Evolutionary conservation across 2,329 filamentous ascomycete species (phyloP).

Genomic region (Fusarium tupiense): DNA sequence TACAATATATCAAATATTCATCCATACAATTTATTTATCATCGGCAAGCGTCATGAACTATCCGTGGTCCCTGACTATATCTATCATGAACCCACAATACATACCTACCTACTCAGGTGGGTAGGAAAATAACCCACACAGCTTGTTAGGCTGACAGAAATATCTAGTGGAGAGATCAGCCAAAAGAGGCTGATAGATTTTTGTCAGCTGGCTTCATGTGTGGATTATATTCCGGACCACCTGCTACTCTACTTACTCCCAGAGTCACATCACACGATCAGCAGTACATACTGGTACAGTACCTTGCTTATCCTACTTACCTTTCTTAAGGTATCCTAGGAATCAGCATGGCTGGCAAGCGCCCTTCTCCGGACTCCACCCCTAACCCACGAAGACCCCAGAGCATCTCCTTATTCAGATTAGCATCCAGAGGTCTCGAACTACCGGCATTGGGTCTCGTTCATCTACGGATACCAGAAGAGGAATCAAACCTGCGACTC

Average conservation of each 20-base stretch:
- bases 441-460: conserved; percentile 19
- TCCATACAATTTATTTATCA: neutral
- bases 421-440: conserved; percentile 13
- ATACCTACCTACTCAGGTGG: no score
- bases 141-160: no score
- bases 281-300: neutral
- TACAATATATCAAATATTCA: neutral
- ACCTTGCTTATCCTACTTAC: neutral
- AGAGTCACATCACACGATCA: conserved; percentile 15
- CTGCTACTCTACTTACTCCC: no score
- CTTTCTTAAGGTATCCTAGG: neutral
- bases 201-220: no score
- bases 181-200: no score
- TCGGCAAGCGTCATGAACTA: neutral
- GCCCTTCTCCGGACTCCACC: conserved; percentile 21
- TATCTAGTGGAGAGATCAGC: no score
- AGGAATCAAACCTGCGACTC: neutral
- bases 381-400: conserved; percentile 5
- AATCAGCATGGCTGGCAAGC: conserved; percentile 15
- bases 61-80: neutral
- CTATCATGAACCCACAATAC: neutral
- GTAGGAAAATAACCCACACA: no score
- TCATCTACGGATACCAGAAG: neutral
- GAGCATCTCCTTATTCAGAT: conserved; percentile 12
- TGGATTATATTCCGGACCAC: no score